phyloP scores from a whole-genome alignment of 106 monocot species.

The Hemerocallis citrina region DNA sequence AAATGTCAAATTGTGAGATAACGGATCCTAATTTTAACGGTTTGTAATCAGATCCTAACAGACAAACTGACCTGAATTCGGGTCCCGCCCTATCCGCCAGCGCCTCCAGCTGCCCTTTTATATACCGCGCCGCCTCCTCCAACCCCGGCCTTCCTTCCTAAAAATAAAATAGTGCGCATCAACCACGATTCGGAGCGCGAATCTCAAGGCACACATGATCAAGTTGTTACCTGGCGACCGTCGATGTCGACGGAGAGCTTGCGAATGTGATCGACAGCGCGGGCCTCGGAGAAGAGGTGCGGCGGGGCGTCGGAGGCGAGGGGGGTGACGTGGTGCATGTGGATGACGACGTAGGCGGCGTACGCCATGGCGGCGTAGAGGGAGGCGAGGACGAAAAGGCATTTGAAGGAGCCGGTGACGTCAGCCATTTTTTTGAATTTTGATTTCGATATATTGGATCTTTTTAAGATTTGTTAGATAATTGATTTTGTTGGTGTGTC shows the following conservation, averaged over 20 bases:
- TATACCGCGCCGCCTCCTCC: constrained; percentile 81
- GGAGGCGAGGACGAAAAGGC: constrained; percentile 38
- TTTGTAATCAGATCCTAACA: too few relatives aligned
- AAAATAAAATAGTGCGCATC: too few relatives aligned
- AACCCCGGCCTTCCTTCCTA: constrained; percentile 82
- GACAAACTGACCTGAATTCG: constrained; percentile 41
- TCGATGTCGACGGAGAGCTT: constrained; percentile 75
- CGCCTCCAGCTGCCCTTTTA: constrained; percentile 52
- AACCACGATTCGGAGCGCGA: too few relatives aligned
- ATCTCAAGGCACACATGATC: background rate
- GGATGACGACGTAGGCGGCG: constrained; percentile 45
- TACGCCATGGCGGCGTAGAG: constrained; percentile 50
- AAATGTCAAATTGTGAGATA: too few relatives aligned
- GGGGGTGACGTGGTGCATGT: constrained; percentile 62
- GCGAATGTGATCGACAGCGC: constrained; percentile 75
- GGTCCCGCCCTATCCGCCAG: constrained; percentile 61
- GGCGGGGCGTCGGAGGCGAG: constrained; percentile 60
- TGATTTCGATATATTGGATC: too few relatives aligned
- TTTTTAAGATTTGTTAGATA: too few relatives aligned
- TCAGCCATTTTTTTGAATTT: too few relatives aligned
- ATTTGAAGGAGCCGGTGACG: too few relatives aligned
- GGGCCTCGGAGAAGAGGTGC: constrained; percentile 74
- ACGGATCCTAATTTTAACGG: too few relatives aligned
- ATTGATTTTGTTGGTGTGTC: too few relatives aligned
- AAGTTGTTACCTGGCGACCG: constrained; percentile 58